Conservation (phyloP, 2,329 filamentous ascomycete genomes). For the Cladophialophora yegresii region DNA sequence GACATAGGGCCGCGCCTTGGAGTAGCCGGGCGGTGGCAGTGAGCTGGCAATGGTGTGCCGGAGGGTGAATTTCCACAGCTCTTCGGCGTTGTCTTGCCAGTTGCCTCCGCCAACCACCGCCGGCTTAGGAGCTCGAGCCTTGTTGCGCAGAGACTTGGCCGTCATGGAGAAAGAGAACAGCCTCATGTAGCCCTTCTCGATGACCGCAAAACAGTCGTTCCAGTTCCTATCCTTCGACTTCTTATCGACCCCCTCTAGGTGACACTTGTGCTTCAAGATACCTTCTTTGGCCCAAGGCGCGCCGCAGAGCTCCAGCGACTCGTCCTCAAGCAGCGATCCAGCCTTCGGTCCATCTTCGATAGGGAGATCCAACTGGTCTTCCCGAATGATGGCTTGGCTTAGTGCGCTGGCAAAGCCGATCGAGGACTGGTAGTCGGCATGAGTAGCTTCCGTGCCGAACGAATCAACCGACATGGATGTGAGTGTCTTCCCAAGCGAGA, state of each 20-base stretch:
- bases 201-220: slow-evolving; percentile 92
- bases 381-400: slow-evolving; percentile 93
- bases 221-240: slow-evolving; percentile 92
- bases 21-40: slow-evolving; percentile 88
- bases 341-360: slow-evolving; percentile 62
- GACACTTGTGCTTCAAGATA: slow-evolving; percentile 92
- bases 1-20: slow-evolving; percentile 83
- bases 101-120: slow-evolving; percentile 89
- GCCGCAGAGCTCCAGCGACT: slow-evolving; percentile 84
- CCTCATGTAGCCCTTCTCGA: slow-evolving; percentile 91
- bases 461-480: slow-evolving; percentile 92
- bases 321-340: slow-evolving; percentile 79
- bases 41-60: slow-evolving; percentile 89
- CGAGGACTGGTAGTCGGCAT: slow-evolving; percentile 82
- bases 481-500: slow-evolving; percentile 86
- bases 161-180: slow-evolving; percentile 89
- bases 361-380: slow-evolving; percentile 65
- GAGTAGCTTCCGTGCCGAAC: slow-evolving; percentile 68
- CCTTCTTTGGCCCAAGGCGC: slow-evolving; percentile 99
- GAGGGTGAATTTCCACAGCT: slow-evolving; percentile 80
- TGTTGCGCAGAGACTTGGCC: slow-evolving; percentile 70
- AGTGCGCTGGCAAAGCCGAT: slow-evolving; percentile 97
- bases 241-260: slow-evolving; percentile 86
- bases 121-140: slow-evolving; percentile 59
- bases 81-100: slow-evolving; percentile 96